phyloP scores from a whole-genome alignment of 108 stramenopile genomes.

The Nitzschia palea region DNA sequence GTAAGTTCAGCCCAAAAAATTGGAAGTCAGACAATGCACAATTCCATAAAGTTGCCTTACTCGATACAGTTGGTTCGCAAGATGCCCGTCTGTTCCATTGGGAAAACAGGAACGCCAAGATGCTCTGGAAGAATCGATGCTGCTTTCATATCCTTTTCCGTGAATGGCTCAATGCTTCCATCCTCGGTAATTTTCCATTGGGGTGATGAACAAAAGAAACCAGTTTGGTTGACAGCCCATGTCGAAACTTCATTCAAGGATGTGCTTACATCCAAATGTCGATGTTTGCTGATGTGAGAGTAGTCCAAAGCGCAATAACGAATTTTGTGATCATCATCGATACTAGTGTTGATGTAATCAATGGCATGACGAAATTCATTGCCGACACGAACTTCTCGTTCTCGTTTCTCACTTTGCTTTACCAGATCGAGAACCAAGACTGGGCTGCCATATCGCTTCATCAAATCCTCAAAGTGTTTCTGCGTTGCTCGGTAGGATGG shows the following conservation, averaged over 20 bases:
- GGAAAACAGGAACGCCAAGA: constrained; percentile 83
- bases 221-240: constrained; percentile 93
- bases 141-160: constrained; percentile 44
- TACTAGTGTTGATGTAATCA: constrained; percentile 90
- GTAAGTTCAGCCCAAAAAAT: not conserved
- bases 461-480: constrained; percentile 91
- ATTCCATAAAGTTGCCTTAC: constrained; percentile 42
- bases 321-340: constrained; percentile 86
- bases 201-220: constrained; percentile 91
- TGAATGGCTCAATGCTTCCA: constrained; percentile 76
- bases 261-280: constrained; percentile 81
- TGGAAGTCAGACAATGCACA: not conserved
- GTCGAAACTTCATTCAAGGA: constrained; percentile 92
- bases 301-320: constrained; percentile 91
- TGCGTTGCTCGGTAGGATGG: constrained; percentile 93
- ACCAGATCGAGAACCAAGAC: constrained; percentile 95
- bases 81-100: constrained; percentile 95
- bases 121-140: constrained; percentile 46
- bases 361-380: constrained; percentile 93
- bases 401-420: constrained; percentile 92
- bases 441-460: constrained; percentile 91
- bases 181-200: constrained; percentile 82
- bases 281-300: constrained; percentile 86
- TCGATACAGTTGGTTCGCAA: constrained; percentile 98
- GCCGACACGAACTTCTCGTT: constrained; percentile 94